These are phyloP conservation scores for Xeromyces bisporus DNA, from an alignment of 495 filamentous ascomycete species.

Conservation along the genomic window DNA sequence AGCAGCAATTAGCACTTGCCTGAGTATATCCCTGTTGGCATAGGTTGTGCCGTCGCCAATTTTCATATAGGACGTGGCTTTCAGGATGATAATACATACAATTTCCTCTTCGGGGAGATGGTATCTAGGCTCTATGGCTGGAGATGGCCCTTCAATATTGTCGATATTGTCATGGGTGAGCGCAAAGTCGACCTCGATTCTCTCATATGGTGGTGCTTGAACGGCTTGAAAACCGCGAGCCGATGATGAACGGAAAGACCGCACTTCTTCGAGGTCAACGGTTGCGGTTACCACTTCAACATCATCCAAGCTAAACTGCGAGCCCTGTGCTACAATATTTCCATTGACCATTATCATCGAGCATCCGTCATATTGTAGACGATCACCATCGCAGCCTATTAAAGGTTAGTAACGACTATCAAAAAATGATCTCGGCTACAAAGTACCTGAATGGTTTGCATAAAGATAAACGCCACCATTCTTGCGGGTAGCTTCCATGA, in stretches of 20 bases:
- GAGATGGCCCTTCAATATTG: slow-evolving; percentile 24
- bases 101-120: slow-evolving; percentile 64
- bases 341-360: slow-evolving; percentile 66
- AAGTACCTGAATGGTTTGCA: slow-evolving; percentile 44
- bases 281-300: slow-evolving; percentile 76
- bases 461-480: slow-evolving; percentile 37
- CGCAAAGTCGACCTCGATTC: slow-evolving; percentile 26
- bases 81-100: no score
- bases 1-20: no score
- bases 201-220: slow-evolving; percentile 18
- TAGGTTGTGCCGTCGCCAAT: no score
- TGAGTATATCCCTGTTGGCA: no score
- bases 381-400: slow-evolving; percentile 51
- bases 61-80: no score
- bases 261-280: slow-evolving; percentile 63
- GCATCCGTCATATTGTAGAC: slow-evolving; percentile 54
- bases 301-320: slow-evolving; percentile 60
- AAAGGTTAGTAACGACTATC: slow-evolving; percentile 2
- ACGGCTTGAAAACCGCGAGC: slow-evolving; percentile 42
- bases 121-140: slow-evolving; percentile 29
- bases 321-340: slow-evolving; percentile 49
- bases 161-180: slow-evolving; percentile 15
- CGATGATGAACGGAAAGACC: slow-evolving; percentile 28
- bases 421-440: no score
- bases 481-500: slow-evolving; percentile 59